A percentile compares a stretch with the other conserved stretches of the same genome.
Evolutionary conservation across 768 basidiomycete genomes (phyloP).

Genomic region (Tylopilus balloui): DNA sequence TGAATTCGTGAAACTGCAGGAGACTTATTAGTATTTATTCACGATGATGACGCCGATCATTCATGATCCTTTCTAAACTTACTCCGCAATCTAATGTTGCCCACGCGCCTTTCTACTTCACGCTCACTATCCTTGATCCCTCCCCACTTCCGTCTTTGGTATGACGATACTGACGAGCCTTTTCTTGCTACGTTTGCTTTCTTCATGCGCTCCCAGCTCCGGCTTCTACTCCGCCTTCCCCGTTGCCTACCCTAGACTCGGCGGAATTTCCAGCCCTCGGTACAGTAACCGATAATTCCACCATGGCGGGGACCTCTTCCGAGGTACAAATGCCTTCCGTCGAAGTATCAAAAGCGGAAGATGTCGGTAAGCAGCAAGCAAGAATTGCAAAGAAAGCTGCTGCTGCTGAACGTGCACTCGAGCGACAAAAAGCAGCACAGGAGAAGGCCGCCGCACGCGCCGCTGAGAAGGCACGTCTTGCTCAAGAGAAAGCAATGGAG

Average conservation of each 20-base stretch:
- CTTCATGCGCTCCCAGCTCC: constrained; percentile 32
- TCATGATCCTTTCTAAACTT: constrained; percentile 11
- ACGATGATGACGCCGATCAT: constrained; percentile 22
- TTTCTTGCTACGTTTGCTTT: constrained; percentile 21
- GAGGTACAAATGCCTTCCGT: constrained; percentile 21
- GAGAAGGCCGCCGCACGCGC: constrained; percentile 52
- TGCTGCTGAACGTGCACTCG: constrained; percentile 57
- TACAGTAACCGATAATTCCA: constrained; percentile 12
- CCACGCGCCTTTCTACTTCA: constrained; percentile 3
- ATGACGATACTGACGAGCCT: constrained; percentile 40
- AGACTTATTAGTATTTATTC: constrained; percentile 16
- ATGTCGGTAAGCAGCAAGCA: constrained; percentile 43
- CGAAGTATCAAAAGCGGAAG: constrained; percentile 29
- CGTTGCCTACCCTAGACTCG: constrained; percentile 51
- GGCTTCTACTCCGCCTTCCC: constrained; percentile 34
- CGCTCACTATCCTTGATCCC: constrained; percentile 25
- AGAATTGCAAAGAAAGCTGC: constrained; percentile 62
- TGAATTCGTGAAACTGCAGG: constrained; percentile 28
- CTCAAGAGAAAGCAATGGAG: constrained; percentile 51
- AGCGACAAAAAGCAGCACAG: constrained; percentile 51
- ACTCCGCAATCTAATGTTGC: constrained; percentile 7
- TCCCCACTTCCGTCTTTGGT: constrained; percentile 42
- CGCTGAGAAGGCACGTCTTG: constrained; percentile 50
- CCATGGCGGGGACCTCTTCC: constrained; percentile 6
- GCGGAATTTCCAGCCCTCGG: constrained; percentile 73